Base-by-base conservation (phyloP, 176 grass and related monocot genomes). In the Triticum monococcum region DNA sequence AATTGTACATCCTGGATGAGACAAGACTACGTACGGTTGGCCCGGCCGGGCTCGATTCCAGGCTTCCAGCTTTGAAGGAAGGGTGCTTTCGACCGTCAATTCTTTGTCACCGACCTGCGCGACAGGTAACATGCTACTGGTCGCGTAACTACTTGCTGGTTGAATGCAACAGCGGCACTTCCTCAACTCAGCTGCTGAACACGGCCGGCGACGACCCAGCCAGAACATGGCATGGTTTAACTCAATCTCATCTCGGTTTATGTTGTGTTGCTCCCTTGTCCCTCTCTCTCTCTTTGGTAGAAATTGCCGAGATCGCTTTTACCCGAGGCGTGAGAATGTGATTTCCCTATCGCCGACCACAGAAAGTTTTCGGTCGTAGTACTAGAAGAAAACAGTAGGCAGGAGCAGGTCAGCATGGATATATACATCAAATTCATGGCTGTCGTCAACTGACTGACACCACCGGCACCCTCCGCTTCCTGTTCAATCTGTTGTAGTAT, bases 371-470 rank as follows among this genome's bases (percentile, higher is more conserved):
- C 2, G 59, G 59, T 3, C 4, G 6, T 60, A 60, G 3, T 43
- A 11, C 41, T 43, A 43, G 10, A 60, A 81, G n/a, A 40, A 68
- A 82, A 57, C 17, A 57, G 17, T 7, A 57, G 17, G 52, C 17
- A 57, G 52, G 22, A 87, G n/a, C 57, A 66, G 65, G 69, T 66
- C 79, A 28, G 50, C 75, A 8, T 77, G 52, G 17, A 56, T 20
- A n/a, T n/a, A n/a, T n/a, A 20, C 35, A 69, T 50, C 12, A 16
- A 16, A 3, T 13, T 4, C 46, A 50, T 78, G 72, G 48, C 64
- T 83, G 86, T 78, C 86, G 61, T 77, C 72, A 46, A 69, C 62
- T 69, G 33, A 82, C 38, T 75, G 37, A 50, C 31, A 40, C 38
- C 67, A 81, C 50, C 26, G 56, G 28, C 56, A 52, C 9, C 68